Evolutionary conservation across 2,329 filamentous ascomycete genomes (phyloP).

Genomic region (Beauveria pseudobassiana): DNA sequence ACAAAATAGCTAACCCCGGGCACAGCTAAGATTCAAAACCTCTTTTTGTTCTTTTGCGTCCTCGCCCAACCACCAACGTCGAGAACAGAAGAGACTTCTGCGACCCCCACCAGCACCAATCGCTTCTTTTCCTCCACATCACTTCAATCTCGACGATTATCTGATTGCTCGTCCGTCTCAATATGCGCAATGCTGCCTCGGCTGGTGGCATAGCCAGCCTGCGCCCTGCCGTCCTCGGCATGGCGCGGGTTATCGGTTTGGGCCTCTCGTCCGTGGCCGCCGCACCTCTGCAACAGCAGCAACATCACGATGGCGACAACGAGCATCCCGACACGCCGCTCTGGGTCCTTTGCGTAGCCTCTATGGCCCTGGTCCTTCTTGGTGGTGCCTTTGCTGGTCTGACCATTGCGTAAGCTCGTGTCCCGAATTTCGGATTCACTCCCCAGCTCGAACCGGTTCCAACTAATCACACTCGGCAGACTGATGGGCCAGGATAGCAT

Average conservation of each 20-base stretch:
- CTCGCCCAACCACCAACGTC: too few relatives aligned
- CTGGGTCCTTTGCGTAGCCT: slow-evolving; percentile 75
- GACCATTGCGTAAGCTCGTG: slow-evolving; percentile 65
- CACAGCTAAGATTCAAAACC: too few relatives aligned
- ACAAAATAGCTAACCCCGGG: too few relatives aligned
- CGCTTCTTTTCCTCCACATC: background rate
- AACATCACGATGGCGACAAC: slow-evolving; percentile 34
- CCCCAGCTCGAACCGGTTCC: background rate
- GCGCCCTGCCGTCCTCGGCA: slow-evolving; percentile 42
- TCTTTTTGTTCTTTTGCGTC: too few relatives aligned
- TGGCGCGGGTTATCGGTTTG: slow-evolving; percentile 43
- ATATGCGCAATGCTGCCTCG: slow-evolving; percentile 21
- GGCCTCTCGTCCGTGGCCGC: slow-evolving; percentile 42
- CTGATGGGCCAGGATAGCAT: slow-evolving; percentile 80
- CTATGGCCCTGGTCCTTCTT: slow-evolving; percentile 71
- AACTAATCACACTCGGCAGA: slow-evolving; percentile 21
- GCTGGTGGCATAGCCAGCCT: slow-evolving; percentile 30
- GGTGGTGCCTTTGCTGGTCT: slow-evolving; percentile 92
- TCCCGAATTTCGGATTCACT: background rate
- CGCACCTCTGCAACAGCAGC: slow-evolving; percentile 30
- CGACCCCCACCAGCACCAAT: background rate
- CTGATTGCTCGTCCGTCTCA: background rate
- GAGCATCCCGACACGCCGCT: slow-evolving; percentile 50
- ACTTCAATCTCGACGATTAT: background rate
- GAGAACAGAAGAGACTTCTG: too few relatives aligned